phyloP scores from a whole-genome alignment of 2,329 filamentous ascomycete genomes.

The Xylaria sp. region DNA sequence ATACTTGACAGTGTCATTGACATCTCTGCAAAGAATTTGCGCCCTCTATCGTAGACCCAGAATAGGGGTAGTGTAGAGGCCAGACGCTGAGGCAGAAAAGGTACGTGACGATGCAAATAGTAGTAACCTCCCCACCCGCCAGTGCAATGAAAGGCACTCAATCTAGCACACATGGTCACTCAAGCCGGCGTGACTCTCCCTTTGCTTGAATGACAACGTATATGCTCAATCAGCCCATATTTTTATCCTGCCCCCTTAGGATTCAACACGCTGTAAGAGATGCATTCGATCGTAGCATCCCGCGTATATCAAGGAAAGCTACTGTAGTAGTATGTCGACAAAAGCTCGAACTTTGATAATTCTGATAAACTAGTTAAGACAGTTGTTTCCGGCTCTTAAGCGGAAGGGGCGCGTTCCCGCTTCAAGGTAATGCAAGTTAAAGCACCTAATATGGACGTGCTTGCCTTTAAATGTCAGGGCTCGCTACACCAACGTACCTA shows the following conservation, averaged over 20 bases:
- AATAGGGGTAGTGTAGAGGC: neutral
- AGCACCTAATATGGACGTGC: neutral
- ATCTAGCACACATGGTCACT: neutral
- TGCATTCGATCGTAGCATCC: too few species aligned
- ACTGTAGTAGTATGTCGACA: too few species aligned
- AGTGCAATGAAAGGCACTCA: neutral
- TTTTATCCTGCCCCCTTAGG: too few species aligned
- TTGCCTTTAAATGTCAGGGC: neutral
- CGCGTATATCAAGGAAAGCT: too few species aligned
- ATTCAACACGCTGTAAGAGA: too few species aligned
- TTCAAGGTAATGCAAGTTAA: neutral
- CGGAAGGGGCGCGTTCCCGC: neutral
- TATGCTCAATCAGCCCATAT: too few species aligned
- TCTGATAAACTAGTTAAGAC: neutral
- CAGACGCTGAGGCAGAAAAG: neutral
- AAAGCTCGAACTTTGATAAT: neutral
- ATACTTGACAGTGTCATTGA: neutral
- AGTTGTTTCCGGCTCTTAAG: neutral
- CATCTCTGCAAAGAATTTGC: neutral
- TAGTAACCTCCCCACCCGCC: neutral
- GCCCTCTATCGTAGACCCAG: too few species aligned
- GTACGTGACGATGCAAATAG: neutral
- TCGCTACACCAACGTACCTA: neutral
- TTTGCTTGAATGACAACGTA: too few species aligned
- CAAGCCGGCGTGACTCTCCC: too few species aligned